A percentile compares a stretch with the other conserved stretches of the same genome.
phyloP scores from a whole-genome alignment of 2,329 filamentous ascomycete genomes.

The Colletotrichum caudatum region DNA sequence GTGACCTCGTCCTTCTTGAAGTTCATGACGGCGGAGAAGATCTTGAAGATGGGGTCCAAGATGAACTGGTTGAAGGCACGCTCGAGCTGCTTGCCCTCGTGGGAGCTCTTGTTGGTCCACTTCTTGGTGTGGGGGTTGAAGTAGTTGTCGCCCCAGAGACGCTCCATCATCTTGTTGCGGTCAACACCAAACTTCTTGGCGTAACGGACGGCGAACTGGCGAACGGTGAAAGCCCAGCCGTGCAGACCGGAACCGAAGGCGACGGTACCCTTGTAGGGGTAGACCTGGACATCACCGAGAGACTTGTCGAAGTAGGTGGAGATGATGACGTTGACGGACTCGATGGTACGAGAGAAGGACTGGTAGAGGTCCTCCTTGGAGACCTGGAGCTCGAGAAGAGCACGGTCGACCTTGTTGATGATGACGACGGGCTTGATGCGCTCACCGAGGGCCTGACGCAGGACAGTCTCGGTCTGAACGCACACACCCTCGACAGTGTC shows the following conservation, averaged over 20 bases:
- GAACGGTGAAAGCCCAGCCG: slow-evolving; percentile 99
- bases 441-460: slow-evolving; percentile 98
- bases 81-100: slow-evolving; percentile 91
- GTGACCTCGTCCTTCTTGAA: slow-evolving; percentile 95
- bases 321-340: slow-evolving; percentile 99
- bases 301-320: slow-evolving; percentile 98
- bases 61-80: slow-evolving; percentile 99
- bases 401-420: slow-evolving; percentile 99
- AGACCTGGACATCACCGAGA: slow-evolving; percentile 98
- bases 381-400: slow-evolving; percentile 98
- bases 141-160: slow-evolving; percentile 99
- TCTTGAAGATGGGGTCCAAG: slow-evolving; percentile 99
- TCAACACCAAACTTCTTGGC: slow-evolving; percentile 99
- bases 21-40: slow-evolving; percentile 97
- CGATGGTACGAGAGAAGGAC: slow-evolving; percentile 99
- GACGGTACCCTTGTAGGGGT: slow-evolving; percentile 96
- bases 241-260: slow-evolving; percentile 99
- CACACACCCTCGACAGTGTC: slow-evolving; percentile 99
- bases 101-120: slow-evolving; percentile 89
- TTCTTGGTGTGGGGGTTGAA: slow-evolving; percentile 99
- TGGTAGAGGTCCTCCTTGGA: slow-evolving; percentile 99
- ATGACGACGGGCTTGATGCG: slow-evolving; percentile 99
- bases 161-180: slow-evolving; percentile 99
- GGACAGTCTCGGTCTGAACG: slow-evolving; percentile 99
- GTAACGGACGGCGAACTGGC: slow-evolving; percentile 95